phyloP scores from a whole-genome alignment of 106 monocot genomes.

The Platanthera zijinensis region DNA sequence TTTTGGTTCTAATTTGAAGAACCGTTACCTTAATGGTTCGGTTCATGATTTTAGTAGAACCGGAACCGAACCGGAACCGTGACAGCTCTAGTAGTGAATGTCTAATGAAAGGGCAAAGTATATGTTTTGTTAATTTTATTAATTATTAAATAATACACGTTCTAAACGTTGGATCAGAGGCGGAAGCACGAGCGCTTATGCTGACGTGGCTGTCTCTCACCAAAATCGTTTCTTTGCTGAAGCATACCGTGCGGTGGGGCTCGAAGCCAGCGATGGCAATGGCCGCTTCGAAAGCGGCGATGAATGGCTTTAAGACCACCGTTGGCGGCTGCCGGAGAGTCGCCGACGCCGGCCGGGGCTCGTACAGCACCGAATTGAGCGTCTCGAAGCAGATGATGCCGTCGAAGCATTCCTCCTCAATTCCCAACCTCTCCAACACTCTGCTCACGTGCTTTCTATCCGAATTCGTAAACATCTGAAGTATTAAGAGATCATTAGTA shows the following conservation, averaged over 20 bases:
- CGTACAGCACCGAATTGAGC: constrained; percentile 59
- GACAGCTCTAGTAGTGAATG: too few species aligned
- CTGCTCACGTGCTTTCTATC: constrained; percentile 55
- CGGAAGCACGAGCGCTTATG: too few species aligned
- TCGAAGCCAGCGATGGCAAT: constrained; percentile 37
- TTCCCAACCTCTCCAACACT: constrained; percentile 45
- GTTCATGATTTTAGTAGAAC: too few species aligned
- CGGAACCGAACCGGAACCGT: too few species aligned
- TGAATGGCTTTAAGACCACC: constrained; percentile 60
- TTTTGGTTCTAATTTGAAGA: too few species aligned
- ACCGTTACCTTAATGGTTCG: too few species aligned
- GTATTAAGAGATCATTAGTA: background rate
- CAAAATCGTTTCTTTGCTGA: background rate
- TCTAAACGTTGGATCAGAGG: too few species aligned
- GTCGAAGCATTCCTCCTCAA: constrained; percentile 48
- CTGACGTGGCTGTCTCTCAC: too few species aligned
- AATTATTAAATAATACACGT: too few species aligned
- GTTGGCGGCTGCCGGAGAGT: background rate
- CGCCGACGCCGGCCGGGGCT: background rate
- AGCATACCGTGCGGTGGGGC: constrained; percentile 43
- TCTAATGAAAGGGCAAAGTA: too few species aligned
- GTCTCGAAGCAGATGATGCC: constrained; percentile 82
- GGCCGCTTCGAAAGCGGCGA: constrained; percentile 35
- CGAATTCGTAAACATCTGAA: constrained; percentile 84
- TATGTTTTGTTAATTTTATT: too few species aligned